Conservation (phyloP, 805 yeast genomes). For the Suhomyces kilbournensis region DNA sequence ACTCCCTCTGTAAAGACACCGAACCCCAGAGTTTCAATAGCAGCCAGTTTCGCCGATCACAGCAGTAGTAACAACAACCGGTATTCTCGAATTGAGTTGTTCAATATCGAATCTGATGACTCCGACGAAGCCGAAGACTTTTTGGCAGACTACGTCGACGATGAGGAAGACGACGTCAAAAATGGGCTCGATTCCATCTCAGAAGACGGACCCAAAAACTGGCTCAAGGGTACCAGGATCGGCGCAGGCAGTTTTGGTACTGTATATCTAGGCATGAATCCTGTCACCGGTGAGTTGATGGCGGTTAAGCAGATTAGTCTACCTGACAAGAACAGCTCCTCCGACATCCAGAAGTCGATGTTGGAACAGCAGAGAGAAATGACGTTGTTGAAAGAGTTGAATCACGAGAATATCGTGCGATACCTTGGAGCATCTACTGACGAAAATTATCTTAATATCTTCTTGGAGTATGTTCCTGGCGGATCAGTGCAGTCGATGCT, state of each 20-base stretch:
- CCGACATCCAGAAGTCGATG: conserved; percentile 45
- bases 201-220: conserved; percentile 64
- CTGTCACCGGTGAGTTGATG: conserved; percentile 91
- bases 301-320: conserved; percentile 93
- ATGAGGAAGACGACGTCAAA: conserved; percentile 39
- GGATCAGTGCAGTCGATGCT: conserved; percentile 61
- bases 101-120: conserved; percentile 38
- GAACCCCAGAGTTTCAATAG: conserved; percentile 22
- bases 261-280: conserved; percentile 88
- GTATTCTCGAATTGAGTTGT: conserved; percentile 46
- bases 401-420: conserved; percentile 90
- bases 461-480: conserved; percentile 46
- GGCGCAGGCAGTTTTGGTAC: conserved; percentile 96
- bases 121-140: conserved; percentile 16
- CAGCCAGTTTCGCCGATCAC: conserved; percentile 27
- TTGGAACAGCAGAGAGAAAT: conserved; percentile 85
- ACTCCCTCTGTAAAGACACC: not conserved
- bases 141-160: conserved; percentile 26
- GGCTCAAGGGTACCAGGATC: conserved; percentile 91
- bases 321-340: conserved; percentile 41
- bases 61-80: conserved; percentile 23
- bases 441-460: conserved; percentile 70
- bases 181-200: conserved; percentile 28
- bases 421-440: conserved; percentile 86
- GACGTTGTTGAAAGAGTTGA: conserved; percentile 67